These are phyloP conservation scores for Suillus hirtellus DNA, from an alignment of 768 basidiomycete genomes.

Conservation along the genomic window DNA sequence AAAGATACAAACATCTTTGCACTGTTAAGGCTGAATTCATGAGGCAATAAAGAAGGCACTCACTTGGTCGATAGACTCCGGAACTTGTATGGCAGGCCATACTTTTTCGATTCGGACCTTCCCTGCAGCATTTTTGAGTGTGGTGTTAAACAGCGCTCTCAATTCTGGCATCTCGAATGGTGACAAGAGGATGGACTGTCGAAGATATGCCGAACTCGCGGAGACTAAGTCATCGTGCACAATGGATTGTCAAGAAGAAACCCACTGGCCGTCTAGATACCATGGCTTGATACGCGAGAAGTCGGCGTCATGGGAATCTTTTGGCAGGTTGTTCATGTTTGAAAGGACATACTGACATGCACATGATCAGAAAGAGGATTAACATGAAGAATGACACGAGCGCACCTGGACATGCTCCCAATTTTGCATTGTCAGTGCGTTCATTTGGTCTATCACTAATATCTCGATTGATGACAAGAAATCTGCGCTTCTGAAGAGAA, in stretches of 20 bases:
- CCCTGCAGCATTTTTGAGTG: slow-evolving; percentile 81
- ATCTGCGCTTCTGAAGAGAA: slow-evolving; percentile 68
- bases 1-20: slow-evolving; percentile 71
- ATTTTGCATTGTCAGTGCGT: slow-evolving; percentile 95
- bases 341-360: slow-evolving; percentile 73
- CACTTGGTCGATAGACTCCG: slow-evolving; percentile 82
- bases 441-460: slow-evolving; percentile 87
- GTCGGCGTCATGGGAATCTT: slow-evolving; percentile 91
- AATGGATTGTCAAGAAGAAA: slow-evolving; percentile 15
- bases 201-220: slow-evolving; percentile 74
- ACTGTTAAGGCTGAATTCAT: background rate
- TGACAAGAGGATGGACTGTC: slow-evolving; percentile 87
- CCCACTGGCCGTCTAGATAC: slow-evolving; percentile 95
- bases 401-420: slow-evolving; percentile 96
- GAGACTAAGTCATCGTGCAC: background rate
- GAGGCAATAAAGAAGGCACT: slow-evolving; percentile 21
- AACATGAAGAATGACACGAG: background rate
- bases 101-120: slow-evolving; percentile 68
- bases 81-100: slow-evolving; percentile 78
- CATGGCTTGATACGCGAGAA: slow-evolving; percentile 98
- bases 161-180: slow-evolving; percentile 90
- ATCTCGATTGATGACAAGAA: slow-evolving; percentile 94
- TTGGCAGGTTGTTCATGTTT: slow-evolving; percentile 85
- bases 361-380: background rate
- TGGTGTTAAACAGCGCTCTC: slow-evolving; percentile 73